Percentiles rank a stretch among this genome's conserved stretches.
phyloP scores from a whole-genome alignment of 1,284 basidiomycete genomes.

The Ceratobasidium sp. region DNA sequence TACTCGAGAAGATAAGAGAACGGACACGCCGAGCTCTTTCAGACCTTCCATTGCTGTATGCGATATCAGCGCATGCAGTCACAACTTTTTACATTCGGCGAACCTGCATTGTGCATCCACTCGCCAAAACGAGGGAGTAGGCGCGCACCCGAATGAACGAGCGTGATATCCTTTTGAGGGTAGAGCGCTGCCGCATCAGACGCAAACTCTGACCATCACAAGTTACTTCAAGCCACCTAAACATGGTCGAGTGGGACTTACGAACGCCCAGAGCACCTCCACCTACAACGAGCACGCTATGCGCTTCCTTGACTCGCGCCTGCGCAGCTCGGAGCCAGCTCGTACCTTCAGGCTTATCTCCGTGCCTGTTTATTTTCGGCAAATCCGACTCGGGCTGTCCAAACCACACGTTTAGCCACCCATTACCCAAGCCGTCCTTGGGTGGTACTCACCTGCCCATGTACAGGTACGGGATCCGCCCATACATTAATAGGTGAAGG shows the following conservation, averaged over 20 bases:
- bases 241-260: constrained; percentile 51
- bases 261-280: constrained; percentile 63
- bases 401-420: constrained; percentile 4
- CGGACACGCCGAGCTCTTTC: constrained; percentile 57
- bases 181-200: constrained; percentile 60
- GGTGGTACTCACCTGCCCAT: constrained; percentile 23
- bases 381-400: constrained; percentile 30
- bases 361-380: constrained; percentile 46
- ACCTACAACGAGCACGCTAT: constrained; percentile 60
- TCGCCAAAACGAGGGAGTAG: constrained; percentile 60
- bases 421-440: constrained; percentile 46
- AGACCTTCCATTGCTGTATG: constrained; percentile 50
- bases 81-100: constrained; percentile 44
- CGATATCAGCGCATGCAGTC: constrained; percentile 29
- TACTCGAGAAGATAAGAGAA: constrained; percentile 54
- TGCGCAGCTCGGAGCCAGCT: constrained; percentile 52
- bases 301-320: constrained; percentile 54
- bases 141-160: constrained; percentile 60
- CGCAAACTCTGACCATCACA: constrained; percentile 57
- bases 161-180: constrained; percentile 59
- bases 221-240: not conserved
- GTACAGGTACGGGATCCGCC: constrained; percentile 50
- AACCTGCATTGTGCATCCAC: constrained; percentile 57
- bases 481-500: constrained; percentile 58
- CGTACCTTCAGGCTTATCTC: constrained; percentile 54